Percentiles rank a stretch among this genome's conserved stretches.
These are phyloP conservation scores for Irpex sp. DNA, from an alignment of 1,284 basidiomycete species.

Conservation along the genomic window DNA sequence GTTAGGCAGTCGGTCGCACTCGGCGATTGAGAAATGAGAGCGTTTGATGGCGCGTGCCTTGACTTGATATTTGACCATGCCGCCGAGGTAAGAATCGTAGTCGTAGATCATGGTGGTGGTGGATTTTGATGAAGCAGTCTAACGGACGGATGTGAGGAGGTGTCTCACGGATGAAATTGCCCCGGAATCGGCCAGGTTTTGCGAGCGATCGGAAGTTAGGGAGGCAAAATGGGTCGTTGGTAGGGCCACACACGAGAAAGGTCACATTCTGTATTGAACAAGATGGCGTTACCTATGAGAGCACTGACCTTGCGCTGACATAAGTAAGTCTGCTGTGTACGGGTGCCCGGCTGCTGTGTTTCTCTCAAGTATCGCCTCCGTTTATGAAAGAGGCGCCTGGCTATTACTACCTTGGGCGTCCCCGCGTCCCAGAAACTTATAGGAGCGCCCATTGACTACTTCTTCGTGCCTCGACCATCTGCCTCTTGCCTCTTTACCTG, in stretches of 20 bases:
- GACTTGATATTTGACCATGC: too few species aligned
- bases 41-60: neutral
- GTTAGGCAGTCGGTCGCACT: neutral
- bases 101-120: too few species aligned
- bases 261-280: too few species aligned
- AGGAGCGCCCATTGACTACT: neutral
- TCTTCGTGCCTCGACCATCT: conserved; percentile 4
- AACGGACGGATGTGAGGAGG: neutral
- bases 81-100: too few species aligned
- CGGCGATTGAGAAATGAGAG: too few species aligned
- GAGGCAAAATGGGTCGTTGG: too few species aligned
- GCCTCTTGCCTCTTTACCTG: neutral
- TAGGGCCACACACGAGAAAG: too few species aligned
- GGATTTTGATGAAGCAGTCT: too few species aligned
- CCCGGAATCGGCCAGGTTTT: neutral
- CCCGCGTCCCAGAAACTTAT: neutral
- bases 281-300: too few species aligned
- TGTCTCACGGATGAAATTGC: neutral
- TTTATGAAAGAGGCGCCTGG: neutral
- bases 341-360: neutral
- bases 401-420: neutral
- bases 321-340: neutral
- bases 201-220: too few species aligned
- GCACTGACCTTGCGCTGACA: too few species aligned
- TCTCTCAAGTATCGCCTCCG: neutral